These are phyloP conservation scores for Phlebiopsis gigantea DNA, from an alignment of 768 basidiomycete species.

Conservation along the genomic window DNA sequence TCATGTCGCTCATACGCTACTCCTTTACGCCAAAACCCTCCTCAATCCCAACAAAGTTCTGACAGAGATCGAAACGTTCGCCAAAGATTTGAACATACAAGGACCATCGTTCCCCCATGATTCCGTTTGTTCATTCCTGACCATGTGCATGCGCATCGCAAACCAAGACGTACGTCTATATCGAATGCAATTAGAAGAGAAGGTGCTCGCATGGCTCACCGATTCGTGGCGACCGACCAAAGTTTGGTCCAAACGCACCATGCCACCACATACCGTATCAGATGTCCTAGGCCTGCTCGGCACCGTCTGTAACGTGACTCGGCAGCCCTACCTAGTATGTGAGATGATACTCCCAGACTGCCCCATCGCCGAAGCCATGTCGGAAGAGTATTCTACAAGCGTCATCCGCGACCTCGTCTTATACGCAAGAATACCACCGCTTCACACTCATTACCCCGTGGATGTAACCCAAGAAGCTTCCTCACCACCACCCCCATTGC, in stretches of 20 bases:
- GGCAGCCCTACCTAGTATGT: slow-evolving; percentile 39
- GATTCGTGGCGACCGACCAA: slow-evolving; percentile 57
- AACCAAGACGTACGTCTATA: slow-evolving; percentile 80
- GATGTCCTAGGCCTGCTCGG: slow-evolving; percentile 65
- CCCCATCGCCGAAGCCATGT: slow-evolving; percentile 51
- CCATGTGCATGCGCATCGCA: slow-evolving; percentile 61
- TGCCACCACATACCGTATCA: slow-evolving; percentile 47
- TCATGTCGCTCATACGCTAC: slow-evolving; percentile 56
- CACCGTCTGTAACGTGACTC: slow-evolving; percentile 53
- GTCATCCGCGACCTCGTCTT: slow-evolving; percentile 71
- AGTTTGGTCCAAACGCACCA: slow-evolving; percentile 25
- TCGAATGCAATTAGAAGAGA: slow-evolving; percentile 82
- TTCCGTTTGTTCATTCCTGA: slow-evolving; percentile 82
- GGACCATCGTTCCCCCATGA: slow-evolving; percentile 86
- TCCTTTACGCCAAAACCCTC: slow-evolving; percentile 35
- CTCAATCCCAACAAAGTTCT: slow-evolving; percentile 56
- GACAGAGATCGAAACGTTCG: slow-evolving; percentile 70
- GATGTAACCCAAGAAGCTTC: not conserved
- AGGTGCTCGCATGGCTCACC: slow-evolving; percentile 75
- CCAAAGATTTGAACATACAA: slow-evolving; percentile 84
- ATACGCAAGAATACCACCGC: slow-evolving; percentile 50
- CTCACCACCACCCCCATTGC: not conserved
- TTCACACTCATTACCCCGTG: not conserved
- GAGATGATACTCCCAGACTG: slow-evolving; percentile 65
- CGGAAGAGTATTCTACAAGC: slow-evolving; percentile 50